These are phyloP conservation scores for Apiospora saccharicola DNA, from an alignment of 2,329 filamentous ascomycete genomes.

Conservation along the genomic window DNA sequence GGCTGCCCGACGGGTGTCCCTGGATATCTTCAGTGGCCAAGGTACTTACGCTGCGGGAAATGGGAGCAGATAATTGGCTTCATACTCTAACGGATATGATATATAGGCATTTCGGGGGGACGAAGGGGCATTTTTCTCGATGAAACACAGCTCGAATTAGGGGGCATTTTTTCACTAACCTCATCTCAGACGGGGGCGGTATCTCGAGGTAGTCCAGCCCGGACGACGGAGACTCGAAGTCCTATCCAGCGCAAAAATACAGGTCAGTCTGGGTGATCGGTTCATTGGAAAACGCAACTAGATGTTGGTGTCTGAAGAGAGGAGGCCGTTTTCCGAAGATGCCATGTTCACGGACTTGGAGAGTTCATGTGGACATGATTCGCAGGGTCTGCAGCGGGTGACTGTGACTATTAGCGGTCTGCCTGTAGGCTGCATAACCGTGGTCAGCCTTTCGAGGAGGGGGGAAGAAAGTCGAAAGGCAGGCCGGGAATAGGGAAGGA, in stretches of 20 bases:
- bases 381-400: conserved; percentile 14
- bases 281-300: conserved; percentile 6
- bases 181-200: conserved; percentile 60
- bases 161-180: conserved; percentile 50
- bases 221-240: conserved; percentile 62
- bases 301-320: neutral
- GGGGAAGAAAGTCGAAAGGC: conserved; percentile 3
- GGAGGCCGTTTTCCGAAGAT: conserved; percentile 7
- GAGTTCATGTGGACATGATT: conserved; percentile 8
- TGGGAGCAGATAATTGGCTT: neutral
- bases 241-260: conserved; percentile 49
- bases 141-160: neutral
- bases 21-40: neutral
- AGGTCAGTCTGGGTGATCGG: neutral
- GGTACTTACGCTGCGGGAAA: neutral
- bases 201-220: conserved; percentile 64
- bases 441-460: neutral
- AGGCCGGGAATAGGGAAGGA: conserved; percentile 10
- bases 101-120: neutral
- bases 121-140: neutral
- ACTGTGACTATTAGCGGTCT: conserved; percentile 20
- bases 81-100: neutral
- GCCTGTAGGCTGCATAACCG: conserved; percentile 17
- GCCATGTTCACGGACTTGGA: conserved; percentile 9
- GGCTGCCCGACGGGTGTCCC: neutral